Conservation (phyloP, 768 basidiomycete genomes). For the Mycena alexandri region DNA sequence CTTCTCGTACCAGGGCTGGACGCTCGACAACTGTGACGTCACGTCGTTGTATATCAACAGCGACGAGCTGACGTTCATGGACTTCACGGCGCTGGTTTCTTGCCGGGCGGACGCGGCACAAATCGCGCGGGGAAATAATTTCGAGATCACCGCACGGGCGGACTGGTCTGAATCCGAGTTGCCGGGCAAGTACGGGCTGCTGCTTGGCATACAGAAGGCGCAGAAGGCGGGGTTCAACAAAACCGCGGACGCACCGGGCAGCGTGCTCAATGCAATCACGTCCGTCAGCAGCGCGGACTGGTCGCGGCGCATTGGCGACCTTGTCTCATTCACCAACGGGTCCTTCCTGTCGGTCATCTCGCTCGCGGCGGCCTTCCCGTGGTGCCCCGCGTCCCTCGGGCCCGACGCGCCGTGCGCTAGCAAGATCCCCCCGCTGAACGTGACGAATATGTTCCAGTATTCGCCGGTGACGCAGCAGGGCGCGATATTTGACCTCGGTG, state of each 20-base stretch:
- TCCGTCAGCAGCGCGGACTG: conserved; percentile 32
- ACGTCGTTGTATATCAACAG: conserved; percentile 39
- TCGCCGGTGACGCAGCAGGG: not conserved
- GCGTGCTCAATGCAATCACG: conserved; percentile 23
- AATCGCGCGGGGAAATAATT: conserved; percentile 8
- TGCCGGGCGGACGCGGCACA: conserved; percentile 30
- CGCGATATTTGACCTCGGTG: conserved; percentile 16
- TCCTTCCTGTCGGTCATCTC: conserved; percentile 39
- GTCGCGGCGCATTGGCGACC: conserved; percentile 31
- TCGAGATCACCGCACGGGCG: conserved; percentile 34
- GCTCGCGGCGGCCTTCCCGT: conserved; percentile 39
- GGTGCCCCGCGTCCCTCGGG: conserved; percentile 41
- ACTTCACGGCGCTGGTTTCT: conserved; percentile 37
- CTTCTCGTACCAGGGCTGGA: conserved; percentile 40
- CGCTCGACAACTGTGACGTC: conserved; percentile 45
- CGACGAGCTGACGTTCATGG: conserved; percentile 28
- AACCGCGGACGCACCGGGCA: conserved; percentile 28
- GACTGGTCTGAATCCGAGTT: conserved; percentile 37
- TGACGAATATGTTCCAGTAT: conserved; percentile 18
- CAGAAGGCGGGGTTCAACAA: conserved; percentile 28
- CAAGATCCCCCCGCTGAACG: conserved; percentile 35
- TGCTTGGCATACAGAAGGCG: conserved; percentile 35
- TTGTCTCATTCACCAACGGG: not conserved
- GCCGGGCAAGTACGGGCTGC: conserved; percentile 36
- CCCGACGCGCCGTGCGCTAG: conserved; percentile 34